Conservation (phyloP, 805 yeast genomes). For the Wickerhamiella hasegawae region DNA sequence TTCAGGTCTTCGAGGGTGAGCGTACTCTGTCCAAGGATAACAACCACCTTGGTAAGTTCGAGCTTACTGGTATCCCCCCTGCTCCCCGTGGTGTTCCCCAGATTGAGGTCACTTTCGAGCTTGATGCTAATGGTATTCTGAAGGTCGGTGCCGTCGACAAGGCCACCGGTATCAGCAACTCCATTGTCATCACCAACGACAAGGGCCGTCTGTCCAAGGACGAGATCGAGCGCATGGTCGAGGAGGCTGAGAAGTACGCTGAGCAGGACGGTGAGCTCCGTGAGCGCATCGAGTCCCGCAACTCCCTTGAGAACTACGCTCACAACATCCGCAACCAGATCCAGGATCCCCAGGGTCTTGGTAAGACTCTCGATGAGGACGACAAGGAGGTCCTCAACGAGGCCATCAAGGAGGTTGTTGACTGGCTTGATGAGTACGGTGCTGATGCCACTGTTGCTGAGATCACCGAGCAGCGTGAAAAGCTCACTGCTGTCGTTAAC, state of each 20-base stretch:
- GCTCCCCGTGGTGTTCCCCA: constrained; percentile 89
- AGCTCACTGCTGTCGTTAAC: constrained; percentile 65
- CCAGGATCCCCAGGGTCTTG: constrained; percentile 37
- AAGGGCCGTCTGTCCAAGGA: constrained; percentile 89
- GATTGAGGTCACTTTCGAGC: constrained; percentile 75
- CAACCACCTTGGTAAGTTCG: constrained; percentile 76
- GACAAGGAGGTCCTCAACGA: constrained; percentile 81
- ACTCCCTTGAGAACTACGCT: constrained; percentile 76
- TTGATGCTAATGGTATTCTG: constrained; percentile 77
- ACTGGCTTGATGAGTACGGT: constrained; percentile 75
- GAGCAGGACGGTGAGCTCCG: constrained; percentile 78
- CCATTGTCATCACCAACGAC: constrained; percentile 83
- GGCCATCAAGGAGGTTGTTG: constrained; percentile 73
- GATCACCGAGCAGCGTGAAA: constrained; percentile 78
- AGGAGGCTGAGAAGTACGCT: constrained; percentile 89
- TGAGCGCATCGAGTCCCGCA: constrained; percentile 76
- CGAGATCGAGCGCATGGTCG: constrained; percentile 94
- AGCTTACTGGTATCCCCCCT: constrained; percentile 74
- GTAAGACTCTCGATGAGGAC: constrained; percentile 69
- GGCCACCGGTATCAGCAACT: constrained; percentile 85
- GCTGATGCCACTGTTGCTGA: constrained; percentile 86
- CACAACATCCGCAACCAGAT: constrained; percentile 64
- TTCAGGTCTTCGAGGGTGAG: constrained; percentile 93
- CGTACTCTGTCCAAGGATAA: constrained; percentile 89
- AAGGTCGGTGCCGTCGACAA: constrained; percentile 80